These are phyloP conservation scores for Hanseniaspora singularis DNA, from an alignment of 805 yeast genomes.

Conservation along the genomic window DNA sequence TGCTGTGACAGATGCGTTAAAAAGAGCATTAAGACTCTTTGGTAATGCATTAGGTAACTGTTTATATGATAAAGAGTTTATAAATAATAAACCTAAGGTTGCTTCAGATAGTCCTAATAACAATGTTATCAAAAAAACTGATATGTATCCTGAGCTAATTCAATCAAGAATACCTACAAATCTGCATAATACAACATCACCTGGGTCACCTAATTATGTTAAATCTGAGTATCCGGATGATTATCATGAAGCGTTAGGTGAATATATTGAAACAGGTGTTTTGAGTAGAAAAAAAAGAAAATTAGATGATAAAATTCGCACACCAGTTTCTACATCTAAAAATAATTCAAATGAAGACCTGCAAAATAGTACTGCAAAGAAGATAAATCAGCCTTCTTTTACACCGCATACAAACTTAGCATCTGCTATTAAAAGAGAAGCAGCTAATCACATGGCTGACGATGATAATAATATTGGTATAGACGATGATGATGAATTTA, in stretches of 20 bases:
- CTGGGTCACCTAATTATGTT: neutral
- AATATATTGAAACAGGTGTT: neutral
- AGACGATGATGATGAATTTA: conserved; percentile 2
- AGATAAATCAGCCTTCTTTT: neutral
- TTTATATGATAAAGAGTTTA: conserved; percentile 61
- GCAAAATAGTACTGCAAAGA: too few species aligned
- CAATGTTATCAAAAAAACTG: conserved; percentile 8
- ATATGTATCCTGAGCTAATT: conserved; percentile 20
- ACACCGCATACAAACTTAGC: neutral
- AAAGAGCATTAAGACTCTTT: conserved; percentile 64
- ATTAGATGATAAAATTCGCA: neutral
- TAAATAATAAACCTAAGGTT: conserved; percentile 24
- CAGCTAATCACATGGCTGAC: too few species aligned
- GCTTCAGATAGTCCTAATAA: neutral
- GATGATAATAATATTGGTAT: too few species aligned
- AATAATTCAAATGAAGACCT: too few species aligned
- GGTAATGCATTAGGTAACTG: conserved; percentile 80
- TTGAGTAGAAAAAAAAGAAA: neutral
- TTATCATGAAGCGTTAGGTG: neutral
- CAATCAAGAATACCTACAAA: conserved; percentile 21
- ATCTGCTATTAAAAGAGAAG: neutral
- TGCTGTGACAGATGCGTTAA: conserved; percentile 72
- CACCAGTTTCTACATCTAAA: too few species aligned
- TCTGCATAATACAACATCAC: neutral
- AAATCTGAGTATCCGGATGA: neutral